These are phyloP conservation scores for Ophiostoma sp. DNA, from an alignment of 2,329 filamentous ascomycete species.

Conservation along the genomic window DNA sequence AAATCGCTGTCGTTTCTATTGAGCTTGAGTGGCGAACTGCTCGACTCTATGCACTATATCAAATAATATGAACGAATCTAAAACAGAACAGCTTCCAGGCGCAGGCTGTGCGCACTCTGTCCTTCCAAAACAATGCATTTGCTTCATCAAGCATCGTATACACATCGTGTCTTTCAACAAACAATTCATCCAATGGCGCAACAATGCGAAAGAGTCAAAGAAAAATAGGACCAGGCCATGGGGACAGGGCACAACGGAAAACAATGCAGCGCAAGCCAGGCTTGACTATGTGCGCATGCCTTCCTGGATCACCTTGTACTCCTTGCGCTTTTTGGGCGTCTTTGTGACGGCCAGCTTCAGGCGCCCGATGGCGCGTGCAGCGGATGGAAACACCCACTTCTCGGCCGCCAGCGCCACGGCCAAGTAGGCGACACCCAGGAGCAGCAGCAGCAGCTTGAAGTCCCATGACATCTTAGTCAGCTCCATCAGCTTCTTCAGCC, in stretches of 20 bases:
- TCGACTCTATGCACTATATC: not conserved
- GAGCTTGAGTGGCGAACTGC: not conserved
- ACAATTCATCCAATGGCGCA: not conserved
- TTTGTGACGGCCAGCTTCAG: conserved; percentile 53
- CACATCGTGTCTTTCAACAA: not conserved
- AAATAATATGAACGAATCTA: not conserved
- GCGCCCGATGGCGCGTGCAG: conserved; percentile 63
- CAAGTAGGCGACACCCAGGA: conserved; percentile 65
- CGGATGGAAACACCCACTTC: conserved; percentile 58
- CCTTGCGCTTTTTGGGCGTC: conserved; percentile 70
- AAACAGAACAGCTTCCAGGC: not conserved
- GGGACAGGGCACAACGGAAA: not conserved
- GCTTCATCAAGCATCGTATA: conserved; percentile 1
- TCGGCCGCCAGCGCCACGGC: conserved; percentile 65
- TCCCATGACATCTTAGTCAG: conserved; percentile 67
- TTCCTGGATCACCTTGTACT: conserved; percentile 78
- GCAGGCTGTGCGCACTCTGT: not conserved
- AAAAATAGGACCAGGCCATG: not conserved
- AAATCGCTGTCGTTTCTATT: not conserved
- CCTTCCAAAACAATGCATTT: not conserved
- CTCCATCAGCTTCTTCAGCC: conserved; percentile 73
- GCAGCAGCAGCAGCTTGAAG: conserved; percentile 69
- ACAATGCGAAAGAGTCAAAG: not conserved
- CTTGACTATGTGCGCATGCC: conserved; percentile 43
- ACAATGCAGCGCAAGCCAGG: not conserved